A percentile compares a stretch with the other conserved stretches of the same genome.
Evolutionary conservation across 805 yeast species (phyloP).

Genomic region (Candida andamanensis): DNA sequence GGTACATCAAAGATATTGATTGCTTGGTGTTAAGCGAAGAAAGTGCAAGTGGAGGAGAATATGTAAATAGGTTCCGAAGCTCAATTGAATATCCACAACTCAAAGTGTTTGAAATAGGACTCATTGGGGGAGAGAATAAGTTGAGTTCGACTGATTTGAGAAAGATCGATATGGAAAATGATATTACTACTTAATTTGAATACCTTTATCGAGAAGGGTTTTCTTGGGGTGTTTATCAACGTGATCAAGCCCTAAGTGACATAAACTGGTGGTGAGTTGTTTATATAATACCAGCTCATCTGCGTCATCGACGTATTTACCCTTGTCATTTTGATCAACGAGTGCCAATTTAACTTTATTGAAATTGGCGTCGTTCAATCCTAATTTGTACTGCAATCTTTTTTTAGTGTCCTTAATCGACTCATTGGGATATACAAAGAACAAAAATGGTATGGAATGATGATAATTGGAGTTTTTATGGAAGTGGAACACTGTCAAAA

Average conservation of each 20-base stretch:
- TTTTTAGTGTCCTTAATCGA: constrained; percentile 53
- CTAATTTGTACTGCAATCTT: constrained; percentile 65
- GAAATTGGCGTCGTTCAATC: constrained; percentile 76
- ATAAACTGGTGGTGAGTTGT: constrained; percentile 30
- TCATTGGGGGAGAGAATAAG: constrained; percentile 67
- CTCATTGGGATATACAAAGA: constrained; percentile 68
- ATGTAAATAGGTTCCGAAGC: constrained; percentile 61
- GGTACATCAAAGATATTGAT: constrained; percentile 63
- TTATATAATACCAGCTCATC: constrained; percentile 54
- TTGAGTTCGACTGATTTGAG: constrained; percentile 82
- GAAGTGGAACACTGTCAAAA: constrained; percentile 72
- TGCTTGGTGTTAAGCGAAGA: constrained; percentile 80
- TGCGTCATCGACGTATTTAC: constrained; percentile 45
- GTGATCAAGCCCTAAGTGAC: constrained; percentile 71
- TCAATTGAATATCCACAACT: constrained; percentile 52
- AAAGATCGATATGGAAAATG: constrained; percentile 4
- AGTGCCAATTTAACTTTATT: constrained; percentile 67
- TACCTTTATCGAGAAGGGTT: constrained; percentile 36
- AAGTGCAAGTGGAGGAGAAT: constrained; percentile 67
- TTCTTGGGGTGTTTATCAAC: constrained; percentile 66
- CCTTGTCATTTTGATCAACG: constrained; percentile 38
- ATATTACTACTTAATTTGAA: constrained; percentile 28
- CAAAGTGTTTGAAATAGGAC: constrained; percentile 30
- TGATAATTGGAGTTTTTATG: constrained; percentile 57
- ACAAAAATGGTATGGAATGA: constrained; percentile 85